Evolutionary conservation across 169 alveolate species (phyloP), one percentile per base, ranked within the genome.

Genomic region (Fabrea salina): DNA sequence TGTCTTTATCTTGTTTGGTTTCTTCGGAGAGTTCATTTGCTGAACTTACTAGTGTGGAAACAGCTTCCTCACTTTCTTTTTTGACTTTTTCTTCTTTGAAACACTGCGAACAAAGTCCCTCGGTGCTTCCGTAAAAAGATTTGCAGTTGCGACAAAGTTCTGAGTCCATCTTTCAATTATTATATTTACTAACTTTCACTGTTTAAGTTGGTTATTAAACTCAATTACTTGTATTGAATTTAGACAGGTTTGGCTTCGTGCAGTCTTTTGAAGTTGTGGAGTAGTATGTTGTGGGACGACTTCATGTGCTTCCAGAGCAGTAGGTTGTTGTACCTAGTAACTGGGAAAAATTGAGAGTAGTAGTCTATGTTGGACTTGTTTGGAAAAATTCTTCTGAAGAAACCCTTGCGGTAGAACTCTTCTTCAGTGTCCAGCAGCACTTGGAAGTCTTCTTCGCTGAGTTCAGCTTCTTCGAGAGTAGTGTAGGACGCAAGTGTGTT

Each of bases 341-440:
- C 35, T 50, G 59, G 80, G 39, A 83, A 77, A 61, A 80, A 84
- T 44, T 72, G 30, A 11, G 54, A 16, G 43, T 79, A 84, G 22
- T 61, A 75, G 25, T 79, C 83, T 8, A 79, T 59, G 49, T 84
- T 84, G 3, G 57, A 33, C 25, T 71, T 50, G 39, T 58, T 25
- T 4, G 90, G 90, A 77, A 79, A 84, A 30, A 80, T 68, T 33
- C 77, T 59, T 5, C 51, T 39, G 44, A 80, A 84, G 32, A 58
- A n/a, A 8, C 90, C 90, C 40, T 19, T 37, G 32, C 86, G 13
- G 32, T 39, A 25, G 39, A 33, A 44, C 37, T 83, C 89, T 47
- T 83, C 89, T 37, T 83, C 89, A 49, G 41, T 58, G 25, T 83
- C 89, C 47, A 68, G n/a, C 6, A 83, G 39, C 35, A 79, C 59